Evolutionary conservation across 169 alveolate species (phyloP).

Genomic region (Neospora caninum): DNA sequence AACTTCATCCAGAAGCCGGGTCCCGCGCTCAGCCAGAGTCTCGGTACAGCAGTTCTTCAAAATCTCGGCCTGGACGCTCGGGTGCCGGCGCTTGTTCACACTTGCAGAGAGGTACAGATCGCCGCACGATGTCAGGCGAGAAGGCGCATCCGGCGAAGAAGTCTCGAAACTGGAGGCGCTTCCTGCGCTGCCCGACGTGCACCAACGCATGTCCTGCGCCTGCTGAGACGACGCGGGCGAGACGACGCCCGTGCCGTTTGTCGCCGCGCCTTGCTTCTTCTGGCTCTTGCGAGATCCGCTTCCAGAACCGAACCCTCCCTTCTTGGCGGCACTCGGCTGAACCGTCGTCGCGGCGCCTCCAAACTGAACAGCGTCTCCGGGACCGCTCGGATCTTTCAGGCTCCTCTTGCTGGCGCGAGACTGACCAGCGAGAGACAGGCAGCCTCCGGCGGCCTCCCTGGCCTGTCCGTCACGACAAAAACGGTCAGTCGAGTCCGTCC

Average conservation of each 20-base stretch:
- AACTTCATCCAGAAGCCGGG: slow-evolving; percentile 50
- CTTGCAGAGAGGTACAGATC: slow-evolving; percentile 48
- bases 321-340: not conserved
- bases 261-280: not conserved
- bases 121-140: not conserved
- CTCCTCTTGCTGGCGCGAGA: not conserved
- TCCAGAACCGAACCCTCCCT: not conserved
- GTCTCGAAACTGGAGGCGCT: not conserved
- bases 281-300: not conserved
- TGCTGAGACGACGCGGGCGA: not conserved
- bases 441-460: not conserved
- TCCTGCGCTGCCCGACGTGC: not conserved
- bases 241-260: not conserved
- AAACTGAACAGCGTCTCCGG: not conserved
- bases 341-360: not conserved
- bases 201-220: not conserved
- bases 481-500: not conserved
- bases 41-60: slow-evolving; percentile 47
- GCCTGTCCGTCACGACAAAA: not conserved
- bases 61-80: slow-evolving; percentile 54
- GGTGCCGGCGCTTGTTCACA: slow-evolving; percentile 56
- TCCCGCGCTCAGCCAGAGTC: slow-evolving; percentile 48
- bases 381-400: not conserved
- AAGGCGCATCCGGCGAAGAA: not conserved
- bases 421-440: not conserved